A percentile compares a stretch with the other conserved stretches of the same genome.
Evolutionary conservation across 345 rosid genomes (phyloP).

Genomic region (Alliaria petiolata): DNA sequence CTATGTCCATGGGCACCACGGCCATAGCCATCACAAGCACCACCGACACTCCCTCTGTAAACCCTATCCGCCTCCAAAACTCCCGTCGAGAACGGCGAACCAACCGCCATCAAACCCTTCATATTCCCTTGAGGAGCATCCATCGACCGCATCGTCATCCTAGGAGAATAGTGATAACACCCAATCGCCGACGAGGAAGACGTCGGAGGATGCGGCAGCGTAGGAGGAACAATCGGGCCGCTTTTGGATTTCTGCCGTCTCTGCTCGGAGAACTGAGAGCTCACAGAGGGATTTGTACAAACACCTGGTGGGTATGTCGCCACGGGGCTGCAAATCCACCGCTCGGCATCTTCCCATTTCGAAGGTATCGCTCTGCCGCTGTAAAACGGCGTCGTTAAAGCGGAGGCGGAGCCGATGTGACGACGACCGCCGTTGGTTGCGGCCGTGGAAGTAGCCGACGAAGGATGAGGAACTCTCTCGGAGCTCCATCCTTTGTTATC

Average conservation of each 20-base stretch:
- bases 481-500: slow-evolving; percentile 82
- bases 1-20: slow-evolving; percentile 33
- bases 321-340: slow-evolving; percentile 93
- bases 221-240: slow-evolving; percentile 68
- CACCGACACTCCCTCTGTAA: slow-evolving; percentile 40
- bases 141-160: slow-evolving; percentile 41
- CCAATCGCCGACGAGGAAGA: slow-evolving; percentile 27
- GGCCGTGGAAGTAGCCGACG: not conserved
- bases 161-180: slow-evolving; percentile 46
- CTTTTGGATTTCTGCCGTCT: slow-evolving; percentile 81
- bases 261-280: slow-evolving; percentile 36
- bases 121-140: slow-evolving; percentile 37
- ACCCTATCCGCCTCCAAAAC: slow-evolving; percentile 63
- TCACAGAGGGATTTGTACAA: slow-evolving; percentile 20
- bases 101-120: slow-evolving; percentile 43
- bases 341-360: slow-evolving; percentile 96
- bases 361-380: slow-evolving; percentile 82
- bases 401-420: slow-evolving; percentile 48
- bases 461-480: slow-evolving; percentile 71
- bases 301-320: slow-evolving; percentile 40
- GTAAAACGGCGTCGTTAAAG: slow-evolving; percentile 62
- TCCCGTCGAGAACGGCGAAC: slow-evolving; percentile 73
- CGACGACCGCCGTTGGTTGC: slow-evolving; percentile 36
- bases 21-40: slow-evolving; percentile 23
- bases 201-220: not conserved